phyloP scores from a whole-genome alignment of 208 protist species.

The Ichthyophonus hoferi region DNA sequence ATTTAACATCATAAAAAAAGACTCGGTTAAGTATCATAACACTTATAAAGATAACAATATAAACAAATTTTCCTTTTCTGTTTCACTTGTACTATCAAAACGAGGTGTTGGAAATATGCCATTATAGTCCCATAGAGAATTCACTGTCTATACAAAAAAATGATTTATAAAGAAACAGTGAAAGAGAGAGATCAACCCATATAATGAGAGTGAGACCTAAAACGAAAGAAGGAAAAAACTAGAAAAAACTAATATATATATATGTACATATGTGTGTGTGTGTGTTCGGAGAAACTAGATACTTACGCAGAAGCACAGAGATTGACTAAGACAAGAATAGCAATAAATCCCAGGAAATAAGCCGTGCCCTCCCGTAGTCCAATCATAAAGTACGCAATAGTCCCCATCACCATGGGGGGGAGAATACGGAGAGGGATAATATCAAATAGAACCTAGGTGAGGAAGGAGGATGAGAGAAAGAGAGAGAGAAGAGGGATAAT shows the following conservation, averaged over 20 bases:
- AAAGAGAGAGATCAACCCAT: no score
- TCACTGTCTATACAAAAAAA: no score
- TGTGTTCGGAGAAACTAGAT: not conserved
- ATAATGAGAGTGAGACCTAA: not conserved
- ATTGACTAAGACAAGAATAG: conserved; percentile 37
- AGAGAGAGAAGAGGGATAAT: not conserved
- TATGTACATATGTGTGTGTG: not conserved
- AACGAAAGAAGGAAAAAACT: not conserved
- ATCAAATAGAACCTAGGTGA: conserved; percentile 32
- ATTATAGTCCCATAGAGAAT: no score
- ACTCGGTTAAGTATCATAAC: no score
- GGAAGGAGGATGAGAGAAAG: not conserved
- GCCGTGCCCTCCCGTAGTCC: conserved; percentile 18
- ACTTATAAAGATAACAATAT: no score
- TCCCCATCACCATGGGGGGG: conserved; percentile 38
- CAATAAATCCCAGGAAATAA: conserved; percentile 31
- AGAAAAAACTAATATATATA: not conserved
- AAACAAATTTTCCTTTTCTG: no score
- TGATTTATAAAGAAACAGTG: no score
- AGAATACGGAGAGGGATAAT: conserved; percentile 32
- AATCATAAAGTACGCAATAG: conserved; percentile 44
- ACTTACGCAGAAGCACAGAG: conserved; percentile 30
- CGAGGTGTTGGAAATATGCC: no score
- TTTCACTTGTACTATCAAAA: no score
- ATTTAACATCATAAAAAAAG: no score